Conservation (phyloP, 441 rosid species). For the Mallotus repandus region DNA sequence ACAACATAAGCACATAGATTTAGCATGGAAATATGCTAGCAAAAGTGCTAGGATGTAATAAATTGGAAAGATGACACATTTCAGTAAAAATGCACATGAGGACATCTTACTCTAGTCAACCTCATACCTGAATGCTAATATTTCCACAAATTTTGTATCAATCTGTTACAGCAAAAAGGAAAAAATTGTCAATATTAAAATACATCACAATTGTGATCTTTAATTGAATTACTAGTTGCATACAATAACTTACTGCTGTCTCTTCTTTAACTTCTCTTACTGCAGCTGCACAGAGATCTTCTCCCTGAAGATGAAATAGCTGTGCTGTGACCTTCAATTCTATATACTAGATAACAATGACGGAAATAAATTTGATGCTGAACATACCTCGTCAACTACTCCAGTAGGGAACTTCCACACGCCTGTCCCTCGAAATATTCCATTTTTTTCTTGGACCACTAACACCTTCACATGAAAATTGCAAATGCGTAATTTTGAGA, state of each 20-base stretch:
- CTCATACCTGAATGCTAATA: constrained; percentile 61
- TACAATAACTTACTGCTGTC: constrained; percentile 51
- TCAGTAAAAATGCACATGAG: not conserved
- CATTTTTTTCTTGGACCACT: constrained; percentile 78
- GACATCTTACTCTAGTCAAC: not conserved
- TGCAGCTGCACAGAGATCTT: constrained; percentile 56
- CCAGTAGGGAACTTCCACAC: constrained; percentile 92
- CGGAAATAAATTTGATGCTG: constrained; percentile 2
- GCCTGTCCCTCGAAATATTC: constrained; percentile 55
- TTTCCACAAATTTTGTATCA: constrained; percentile 53
- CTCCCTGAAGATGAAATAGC: constrained; percentile 45
- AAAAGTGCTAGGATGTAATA: no score
- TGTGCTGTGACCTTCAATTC: not conserved
- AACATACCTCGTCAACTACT: constrained; percentile 63
- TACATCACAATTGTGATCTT: not conserved
- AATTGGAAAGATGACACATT: not conserved
- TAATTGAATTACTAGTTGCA: not conserved
- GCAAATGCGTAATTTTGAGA: constrained; percentile 17
- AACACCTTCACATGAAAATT: constrained; percentile 44
- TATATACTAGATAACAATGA: not conserved
- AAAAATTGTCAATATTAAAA: not conserved
- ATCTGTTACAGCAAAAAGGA: constrained; percentile 40
- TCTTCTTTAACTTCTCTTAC: constrained; percentile 73
- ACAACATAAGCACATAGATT: not conserved
- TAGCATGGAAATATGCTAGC: not conserved